Conservation (phyloP, 352 stramenopile genomes). For the Globisporangium lucens region DNA sequence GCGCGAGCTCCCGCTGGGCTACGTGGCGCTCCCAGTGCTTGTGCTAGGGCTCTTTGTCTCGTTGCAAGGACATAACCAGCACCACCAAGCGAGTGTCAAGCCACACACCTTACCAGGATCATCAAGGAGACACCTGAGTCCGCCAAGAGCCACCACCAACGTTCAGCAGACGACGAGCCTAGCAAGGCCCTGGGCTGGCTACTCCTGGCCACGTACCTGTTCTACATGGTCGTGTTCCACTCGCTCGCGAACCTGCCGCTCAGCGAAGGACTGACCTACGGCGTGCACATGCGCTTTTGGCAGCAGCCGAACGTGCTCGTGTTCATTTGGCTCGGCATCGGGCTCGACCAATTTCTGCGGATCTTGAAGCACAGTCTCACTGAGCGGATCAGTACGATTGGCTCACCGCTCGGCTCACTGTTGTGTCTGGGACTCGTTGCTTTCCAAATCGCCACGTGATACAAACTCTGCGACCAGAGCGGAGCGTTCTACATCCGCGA, state of each 20-base stretch:
- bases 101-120: no score
- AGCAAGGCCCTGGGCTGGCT: conserved; percentile 14
- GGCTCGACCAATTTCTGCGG: conserved; percentile 33
- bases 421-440: conserved; percentile 24
- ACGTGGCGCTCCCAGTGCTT: conserved; percentile 39
- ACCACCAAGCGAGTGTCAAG: not conserved
- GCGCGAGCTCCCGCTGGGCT: conserved; percentile 41
- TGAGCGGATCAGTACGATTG: not conserved
- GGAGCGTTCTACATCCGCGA: conserved; percentile 68
- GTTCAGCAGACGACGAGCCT: not conserved
- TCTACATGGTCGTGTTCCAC: conserved; percentile 96
- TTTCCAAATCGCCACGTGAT: conserved; percentile 37
- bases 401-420: not conserved
- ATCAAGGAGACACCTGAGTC: not conserved
- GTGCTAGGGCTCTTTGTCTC: conserved; percentile 30
- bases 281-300: conserved; percentile 94
- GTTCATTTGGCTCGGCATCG: conserved; percentile 83
- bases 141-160: not conserved
- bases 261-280: conserved; percentile 89
- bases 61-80: not conserved
- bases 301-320: conserved; percentile 92
- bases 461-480: conserved; percentile 48
- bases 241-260: conserved; percentile 93
- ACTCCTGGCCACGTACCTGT: conserved; percentile 59
- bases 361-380: not conserved